These are phyloP conservation scores for Tolypocladium capitatum DNA, from an alignment of 2,329 filamentous ascomycete species.

Conservation along the genomic window DNA sequence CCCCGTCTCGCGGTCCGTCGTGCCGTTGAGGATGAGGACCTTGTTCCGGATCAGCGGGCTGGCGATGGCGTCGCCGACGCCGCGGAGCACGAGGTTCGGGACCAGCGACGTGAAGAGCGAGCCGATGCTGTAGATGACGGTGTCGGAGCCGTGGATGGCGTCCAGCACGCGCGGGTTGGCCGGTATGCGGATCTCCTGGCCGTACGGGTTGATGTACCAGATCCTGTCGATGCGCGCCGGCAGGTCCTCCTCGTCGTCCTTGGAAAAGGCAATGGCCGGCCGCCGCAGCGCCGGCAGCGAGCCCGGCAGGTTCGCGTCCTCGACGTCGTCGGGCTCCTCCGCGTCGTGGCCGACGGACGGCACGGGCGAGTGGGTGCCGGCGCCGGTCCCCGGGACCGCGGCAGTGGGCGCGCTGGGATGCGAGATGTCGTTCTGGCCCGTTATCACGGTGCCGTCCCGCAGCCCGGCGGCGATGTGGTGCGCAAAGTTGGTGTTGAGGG, in stretches of 20 bases:
- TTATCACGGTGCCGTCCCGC: slow-evolving; percentile 62
- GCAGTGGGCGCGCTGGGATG: slow-evolving; percentile 60
- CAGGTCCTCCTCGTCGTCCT: slow-evolving; percentile 61
- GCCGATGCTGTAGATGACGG: slow-evolving; percentile 85
- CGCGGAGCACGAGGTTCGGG: slow-evolving; percentile 63
- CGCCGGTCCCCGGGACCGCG: slow-evolving; percentile 14
- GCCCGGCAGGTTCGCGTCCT: slow-evolving; percentile 71
- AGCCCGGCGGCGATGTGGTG: slow-evolving; percentile 86
- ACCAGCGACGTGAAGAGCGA: slow-evolving; percentile 83
- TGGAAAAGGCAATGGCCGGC: slow-evolving; percentile 72
- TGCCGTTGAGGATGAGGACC: slow-evolving; percentile 75
- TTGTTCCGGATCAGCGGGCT: slow-evolving; percentile 44
- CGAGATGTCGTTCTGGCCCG: slow-evolving; percentile 85
- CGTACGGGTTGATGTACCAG: slow-evolving; percentile 98
- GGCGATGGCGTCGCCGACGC: slow-evolving; percentile 50
- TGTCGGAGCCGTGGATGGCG: slow-evolving; percentile 49
- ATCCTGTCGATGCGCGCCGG: slow-evolving; percentile 65
- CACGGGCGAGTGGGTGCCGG: slow-evolving; percentile 15
- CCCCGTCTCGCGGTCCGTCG: slow-evolving; percentile 74
- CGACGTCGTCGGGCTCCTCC: slow-evolving; percentile 49
- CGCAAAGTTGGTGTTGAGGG: slow-evolving; percentile 89
- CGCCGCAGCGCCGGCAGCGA: slow-evolving; percentile 67
- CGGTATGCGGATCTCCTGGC: slow-evolving; percentile 80
- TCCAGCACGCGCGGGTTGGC: slow-evolving; percentile 71
- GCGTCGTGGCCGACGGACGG: slow-evolving; percentile 28